Evolutionary conservation across 257 asterid genomes (phyloP), one percentile per base, ranked within the genome.

Genomic region (Solanum virginianum): DNA sequence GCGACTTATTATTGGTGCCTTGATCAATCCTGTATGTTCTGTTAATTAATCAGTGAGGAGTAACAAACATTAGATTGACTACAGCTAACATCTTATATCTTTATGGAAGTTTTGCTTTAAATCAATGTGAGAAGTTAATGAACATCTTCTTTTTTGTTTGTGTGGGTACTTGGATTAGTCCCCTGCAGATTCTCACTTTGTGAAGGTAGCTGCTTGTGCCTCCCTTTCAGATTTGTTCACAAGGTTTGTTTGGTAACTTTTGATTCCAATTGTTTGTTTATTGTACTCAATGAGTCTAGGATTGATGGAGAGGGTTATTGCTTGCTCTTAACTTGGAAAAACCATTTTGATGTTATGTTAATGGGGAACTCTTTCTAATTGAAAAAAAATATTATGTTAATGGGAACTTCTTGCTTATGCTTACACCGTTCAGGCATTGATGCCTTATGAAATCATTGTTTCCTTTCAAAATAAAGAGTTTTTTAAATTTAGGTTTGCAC

Each of bases 151-250:
- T 56, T 86, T 87, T 53, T 16, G 47, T 79, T 24, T 79, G 20
- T 39, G 82, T 77, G 63, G 82, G 66, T 53, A 53, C 66, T 53
- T 82, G 80, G 82, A 51, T 83, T 87, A 95, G 98, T 80, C 88
- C 84, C 89, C 95, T 39, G 91, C 88, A 71, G 92, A 74, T 87
- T 90, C 98, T 83, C 93, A 89, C 83, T 88, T 92, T 81, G 94
- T 94, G 92, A 96, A 91, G 93, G 93, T 91, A 17, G 97, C 98
- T 88, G 82, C 97, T 60, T 95, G 97, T 91, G 97, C 97, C 47
- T 90, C 98, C 59, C 75, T 94, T 77, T 93, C 98, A 55, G 99
- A 95, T 91, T 86, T 94, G 88, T 85, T 95, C 85, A 93, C 93
- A 83, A 94, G 99, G 99, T 95, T 87, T 84, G 91, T 62, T 74